Conservation (phyloP, 345 rosid genomes). For the Adansonia digitata region DNA sequence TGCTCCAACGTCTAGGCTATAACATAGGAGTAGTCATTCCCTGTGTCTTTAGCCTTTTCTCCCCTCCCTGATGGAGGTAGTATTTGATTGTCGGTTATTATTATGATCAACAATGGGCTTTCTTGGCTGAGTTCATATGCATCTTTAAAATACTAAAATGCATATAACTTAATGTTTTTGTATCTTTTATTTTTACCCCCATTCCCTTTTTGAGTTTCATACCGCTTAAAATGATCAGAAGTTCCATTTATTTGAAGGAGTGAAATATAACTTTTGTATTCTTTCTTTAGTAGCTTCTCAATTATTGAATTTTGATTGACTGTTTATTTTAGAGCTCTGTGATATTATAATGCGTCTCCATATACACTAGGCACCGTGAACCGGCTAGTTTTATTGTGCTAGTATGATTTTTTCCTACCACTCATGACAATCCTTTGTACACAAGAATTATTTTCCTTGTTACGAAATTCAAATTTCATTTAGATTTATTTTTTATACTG, state of each 20-base stretch:
- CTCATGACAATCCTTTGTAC: not conserved
- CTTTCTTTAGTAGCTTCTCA: not conserved
- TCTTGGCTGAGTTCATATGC: not conserved
- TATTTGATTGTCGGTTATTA: not conserved
- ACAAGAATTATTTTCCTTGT: not conserved
- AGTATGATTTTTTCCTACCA: not conserved
- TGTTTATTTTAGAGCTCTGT: not conserved
- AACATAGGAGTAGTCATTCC: not conserved
- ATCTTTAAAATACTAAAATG: not conserved
- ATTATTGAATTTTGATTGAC: not conserved
- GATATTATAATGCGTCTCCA: not conserved
- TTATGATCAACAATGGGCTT: not conserved
- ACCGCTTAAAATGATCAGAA: not conserved
- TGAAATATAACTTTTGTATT: not conserved
- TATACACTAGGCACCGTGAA: not conserved
- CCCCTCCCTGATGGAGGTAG: not conserved
- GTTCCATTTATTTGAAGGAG: not conserved
- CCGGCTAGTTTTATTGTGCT: not conserved
- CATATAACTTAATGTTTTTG: not conserved
- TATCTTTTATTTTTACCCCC: not conserved
- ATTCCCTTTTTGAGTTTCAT: not conserved
- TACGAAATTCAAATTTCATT: not conserved
- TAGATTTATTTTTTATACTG: not conserved
- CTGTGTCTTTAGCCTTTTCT: not conserved
- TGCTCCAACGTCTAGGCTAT: not conserved